phyloP scores from a whole-genome alignment of 495 filamentous ascomycete species.

The Bryoglossum gracile region DNA sequence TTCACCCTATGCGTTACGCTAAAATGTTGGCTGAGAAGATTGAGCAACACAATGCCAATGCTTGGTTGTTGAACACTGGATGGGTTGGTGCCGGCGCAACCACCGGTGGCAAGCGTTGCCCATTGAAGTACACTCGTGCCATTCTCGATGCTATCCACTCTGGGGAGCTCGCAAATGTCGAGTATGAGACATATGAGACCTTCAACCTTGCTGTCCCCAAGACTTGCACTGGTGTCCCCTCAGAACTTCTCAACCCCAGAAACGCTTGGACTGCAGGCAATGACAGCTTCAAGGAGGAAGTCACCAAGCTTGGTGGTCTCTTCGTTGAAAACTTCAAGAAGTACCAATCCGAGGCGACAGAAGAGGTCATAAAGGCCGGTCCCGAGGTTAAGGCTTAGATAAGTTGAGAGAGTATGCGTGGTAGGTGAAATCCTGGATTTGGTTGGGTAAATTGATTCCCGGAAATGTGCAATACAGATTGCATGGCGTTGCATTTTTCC shows the following conservation, averaged over 20 bases:
- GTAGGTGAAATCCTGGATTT: background rate
- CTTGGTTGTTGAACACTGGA: constrained; percentile 98
- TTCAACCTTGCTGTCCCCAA: constrained; percentile 95
- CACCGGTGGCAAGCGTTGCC: constrained; percentile 96
- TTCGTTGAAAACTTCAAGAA: constrained; percentile 98
- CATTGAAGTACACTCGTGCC: constrained; percentile 95
- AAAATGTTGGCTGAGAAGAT: constrained; percentile 98
- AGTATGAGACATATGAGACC: constrained; percentile 91
- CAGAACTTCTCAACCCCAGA: constrained; percentile 89
- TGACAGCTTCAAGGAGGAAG: constrained; percentile 75
- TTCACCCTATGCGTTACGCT: constrained; percentile 99
- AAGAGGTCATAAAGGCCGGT: constrained; percentile 69
- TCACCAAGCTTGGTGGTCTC: constrained; percentile 75
- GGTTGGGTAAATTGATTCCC: too few species aligned
- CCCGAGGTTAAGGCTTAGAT: constrained; percentile 30
- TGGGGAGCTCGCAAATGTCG: constrained; percentile 81
- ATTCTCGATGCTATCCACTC: constrained; percentile 98
- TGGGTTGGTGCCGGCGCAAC: constrained; percentile 96
- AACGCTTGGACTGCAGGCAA: constrained; percentile 78
- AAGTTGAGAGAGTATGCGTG: background rate
- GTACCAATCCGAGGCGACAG: constrained; percentile 80
- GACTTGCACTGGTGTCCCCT: constrained; percentile 74
- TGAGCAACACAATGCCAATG: constrained; percentile 86
- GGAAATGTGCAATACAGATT: background rate
- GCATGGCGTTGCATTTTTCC: background rate